Evolutionary conservation across 345 rosid genomes (phyloP).

Genomic region (Populus simonii): DNA sequence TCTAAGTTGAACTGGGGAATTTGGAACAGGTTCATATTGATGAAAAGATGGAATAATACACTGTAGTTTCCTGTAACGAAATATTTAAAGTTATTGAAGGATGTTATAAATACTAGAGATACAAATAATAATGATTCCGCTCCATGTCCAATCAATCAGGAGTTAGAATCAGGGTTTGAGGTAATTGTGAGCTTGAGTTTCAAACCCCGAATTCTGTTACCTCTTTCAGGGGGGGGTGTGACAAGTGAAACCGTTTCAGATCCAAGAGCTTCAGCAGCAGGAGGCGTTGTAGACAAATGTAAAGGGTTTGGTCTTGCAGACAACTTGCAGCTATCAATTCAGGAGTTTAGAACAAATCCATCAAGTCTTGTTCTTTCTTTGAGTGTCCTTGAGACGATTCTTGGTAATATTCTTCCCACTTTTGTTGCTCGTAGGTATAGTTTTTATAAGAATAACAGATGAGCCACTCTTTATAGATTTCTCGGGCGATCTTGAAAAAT

Average conservation of each 20-base stretch:
- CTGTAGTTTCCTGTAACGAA: not conserved
- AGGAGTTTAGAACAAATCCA: not conserved
- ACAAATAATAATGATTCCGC: not conserved
- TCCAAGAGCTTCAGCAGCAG: not conserved
- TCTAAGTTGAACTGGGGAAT: not conserved
- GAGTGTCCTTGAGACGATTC: constrained; percentile 23
- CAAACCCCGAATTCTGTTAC: not conserved
- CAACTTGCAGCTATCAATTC: not conserved
- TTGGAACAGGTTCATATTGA: not conserved
- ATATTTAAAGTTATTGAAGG: not conserved
- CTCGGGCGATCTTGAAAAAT: constrained; percentile 38
- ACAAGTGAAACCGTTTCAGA: constrained; percentile 10
- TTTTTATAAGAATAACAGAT: constrained; percentile 38
- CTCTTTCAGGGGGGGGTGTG: not conserved
- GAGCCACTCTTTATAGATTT: constrained; percentile 44
- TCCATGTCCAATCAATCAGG: constrained; percentile 9
- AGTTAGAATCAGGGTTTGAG: constrained; percentile 13
- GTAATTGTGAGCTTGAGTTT: not conserved
- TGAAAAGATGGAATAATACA: not conserved
- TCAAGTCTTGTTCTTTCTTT: constrained; percentile 11
- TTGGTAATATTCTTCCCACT: constrained; percentile 25
- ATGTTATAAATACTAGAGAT: constrained; percentile 4
- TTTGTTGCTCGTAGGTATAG: constrained; percentile 42
- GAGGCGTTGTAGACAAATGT: not conserved
- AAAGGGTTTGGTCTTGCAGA: constrained; percentile 1